Evolutionary conservation across 805 yeast genomes (phyloP), one percentile per base, ranked within the genome.

Genomic region (Lachancea lanzarotensis): DNA sequence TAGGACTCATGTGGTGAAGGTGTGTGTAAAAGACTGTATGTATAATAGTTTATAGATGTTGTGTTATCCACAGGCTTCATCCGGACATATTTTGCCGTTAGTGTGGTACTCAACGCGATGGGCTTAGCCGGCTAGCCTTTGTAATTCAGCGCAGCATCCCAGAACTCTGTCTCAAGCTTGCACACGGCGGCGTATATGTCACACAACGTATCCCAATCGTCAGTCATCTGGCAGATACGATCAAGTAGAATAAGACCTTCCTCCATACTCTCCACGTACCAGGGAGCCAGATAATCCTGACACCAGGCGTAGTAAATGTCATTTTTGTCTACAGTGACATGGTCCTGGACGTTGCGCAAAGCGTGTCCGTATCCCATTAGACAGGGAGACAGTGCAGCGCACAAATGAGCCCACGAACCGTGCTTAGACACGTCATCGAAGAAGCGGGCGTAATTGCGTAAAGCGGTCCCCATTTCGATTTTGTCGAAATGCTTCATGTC

Each of bases 381-480:
- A 60, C 95, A 85, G 1, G 95, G 93, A 7, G 87, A 75, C 43
- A 84, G 62, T 0, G 91, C 85, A 7, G 81, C 74, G 46, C 78
- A 78, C 42, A 83, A 73, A 38, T 80, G 84, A 26, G 81, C 59
- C 76, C 81, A 81, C 57, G 81, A 81, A 22, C 75, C 73, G 34
- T 65, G 66, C 19, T 68, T 63, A 3, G 82, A 82, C 5, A 82
- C 63, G 17, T 75, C 71, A 34, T 72, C 54, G 46, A 86, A 67
- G 51, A 78, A 84, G 32, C 81, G 70, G 29, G 83, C 75, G 60
- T 86, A 86, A 2, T 72, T 74, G 34, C 67, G 55, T 52, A 87
- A 75, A 8, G 86, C 85, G 9, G 68, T 61, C 2, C 79, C 78
- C 37, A 82, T 77, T 16, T 59, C 51, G 29, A 80, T 69, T 2